These are phyloP conservation scores for apple (Malus domestica) DNA, from an alignment of 306 rosid genomes.

Conservation along the genomic window ASM211411v1 NC_041802.1:10296501-10297000, in stretches of 20 bases:
- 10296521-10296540: neutral
- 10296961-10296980: neutral
- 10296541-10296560: neutral
- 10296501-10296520: neutral
- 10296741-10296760: slow-evolving; percentile 33
- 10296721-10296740: neutral
- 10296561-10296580: neutral
- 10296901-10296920: neutral
- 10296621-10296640: neutral
- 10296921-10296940: neutral
- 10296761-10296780: slow-evolving; percentile 62
- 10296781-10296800: slow-evolving; percentile 70
- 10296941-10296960: neutral
- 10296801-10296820: slow-evolving; percentile 62
- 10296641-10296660: neutral
- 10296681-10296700: neutral
- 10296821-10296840: slow-evolving; percentile 83
- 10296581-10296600: neutral
- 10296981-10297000: too few species aligned
- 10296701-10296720: neutral
- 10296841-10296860: slow-evolving; percentile 62
- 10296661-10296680: neutral
- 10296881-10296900: slow-evolving; percentile 10
- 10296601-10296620: neutral
- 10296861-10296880: slow-evolving; percentile 52